These are phyloP conservation scores for Mycena crocata DNA, from an alignment of 768 basidiomycete species.

Conservation along the genomic window DNA sequence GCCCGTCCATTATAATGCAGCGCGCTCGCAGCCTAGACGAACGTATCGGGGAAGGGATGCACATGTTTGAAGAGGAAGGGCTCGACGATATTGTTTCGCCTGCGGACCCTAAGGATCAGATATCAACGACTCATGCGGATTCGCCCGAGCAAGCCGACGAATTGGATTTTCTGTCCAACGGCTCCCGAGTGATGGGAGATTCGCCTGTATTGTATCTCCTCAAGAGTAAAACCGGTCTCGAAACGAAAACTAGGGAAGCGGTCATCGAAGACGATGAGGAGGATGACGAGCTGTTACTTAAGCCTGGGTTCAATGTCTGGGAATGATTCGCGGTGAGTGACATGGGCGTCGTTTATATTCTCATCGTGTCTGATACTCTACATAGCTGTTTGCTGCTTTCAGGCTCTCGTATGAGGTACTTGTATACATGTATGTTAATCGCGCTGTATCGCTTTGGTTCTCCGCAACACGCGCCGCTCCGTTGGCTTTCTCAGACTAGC, in stretches of 20 bases:
- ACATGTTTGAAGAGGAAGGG: no score
- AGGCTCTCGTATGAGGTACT: neutral
- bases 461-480: neutral
- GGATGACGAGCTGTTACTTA: conserved; percentile 40
- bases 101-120: no score
- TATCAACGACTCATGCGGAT: neutral
- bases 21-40: neutral
- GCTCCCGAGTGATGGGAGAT: conserved; percentile 20
- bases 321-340: conserved; percentile 10
- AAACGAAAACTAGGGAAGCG: conserved; percentile 13
- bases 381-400: conserved; percentile 1
- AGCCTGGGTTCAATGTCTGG: conserved; percentile 32
- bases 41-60: no score
- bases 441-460: conserved; percentile 13
- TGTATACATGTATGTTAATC: conserved; percentile 2
- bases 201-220: conserved; percentile 15
- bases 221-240: neutral
- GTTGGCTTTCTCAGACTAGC: neutral
- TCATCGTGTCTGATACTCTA: neutral
- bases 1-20: conserved; percentile 29
- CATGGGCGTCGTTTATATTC: neutral
- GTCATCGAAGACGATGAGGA: conserved; percentile 31
- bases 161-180: conserved; percentile 25
- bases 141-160: conserved; percentile 23
- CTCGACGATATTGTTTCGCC: no score